Evolutionary conservation across 2,329 filamentous ascomycete genomes (phyloP).

Genomic region (Fusarium pseudonygamai): DNA sequence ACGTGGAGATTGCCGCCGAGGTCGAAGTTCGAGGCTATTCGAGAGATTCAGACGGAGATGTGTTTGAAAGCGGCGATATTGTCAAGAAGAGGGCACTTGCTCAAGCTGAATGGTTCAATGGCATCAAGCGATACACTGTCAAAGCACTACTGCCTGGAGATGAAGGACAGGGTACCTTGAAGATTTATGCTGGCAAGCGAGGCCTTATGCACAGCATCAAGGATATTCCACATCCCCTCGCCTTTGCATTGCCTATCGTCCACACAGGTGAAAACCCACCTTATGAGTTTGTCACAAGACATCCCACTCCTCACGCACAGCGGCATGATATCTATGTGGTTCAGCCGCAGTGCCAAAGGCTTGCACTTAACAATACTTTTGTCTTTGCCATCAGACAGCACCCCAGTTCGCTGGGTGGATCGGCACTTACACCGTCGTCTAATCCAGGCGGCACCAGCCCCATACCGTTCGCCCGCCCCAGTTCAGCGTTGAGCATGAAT

Average conservation of each 20-base stretch:
- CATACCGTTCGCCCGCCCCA: constrained; percentile 68
- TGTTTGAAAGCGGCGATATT: constrained; percentile 90
- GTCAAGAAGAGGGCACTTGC: constrained; percentile 87
- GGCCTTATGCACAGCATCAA: constrained; percentile 98
- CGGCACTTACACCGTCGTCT: constrained; percentile 56
- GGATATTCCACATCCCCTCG: constrained; percentile 92
- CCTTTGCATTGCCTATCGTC: constrained; percentile 87
- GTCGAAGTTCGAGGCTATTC: constrained; percentile 86
- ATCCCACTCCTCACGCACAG: constrained; percentile 97
- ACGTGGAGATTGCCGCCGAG: constrained; percentile 92
- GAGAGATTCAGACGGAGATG: constrained; percentile 86
- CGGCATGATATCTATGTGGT: constrained; percentile 96
- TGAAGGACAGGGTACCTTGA: constrained; percentile 86
- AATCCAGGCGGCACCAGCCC: constrained; percentile 63
- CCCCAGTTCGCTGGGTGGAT: constrained; percentile 65
- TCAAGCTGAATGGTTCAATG: constrained; percentile 90
- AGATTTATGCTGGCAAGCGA: constrained; percentile 92
- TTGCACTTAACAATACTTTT: constrained; percentile 96
- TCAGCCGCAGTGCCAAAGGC: constrained; percentile 88
- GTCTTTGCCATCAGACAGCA: constrained; percentile 97
- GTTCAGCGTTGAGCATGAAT: constrained; percentile 72
- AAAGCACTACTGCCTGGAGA: constrained; percentile 93
- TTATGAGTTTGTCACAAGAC: constrained; percentile 91
- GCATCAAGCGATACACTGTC: constrained; percentile 89
- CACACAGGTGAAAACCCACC: constrained; percentile 93